These are phyloP conservation scores for Brassica rapa DNA, from an alignment of 345 rosid species.

Conservation along the genomic window DNA sequence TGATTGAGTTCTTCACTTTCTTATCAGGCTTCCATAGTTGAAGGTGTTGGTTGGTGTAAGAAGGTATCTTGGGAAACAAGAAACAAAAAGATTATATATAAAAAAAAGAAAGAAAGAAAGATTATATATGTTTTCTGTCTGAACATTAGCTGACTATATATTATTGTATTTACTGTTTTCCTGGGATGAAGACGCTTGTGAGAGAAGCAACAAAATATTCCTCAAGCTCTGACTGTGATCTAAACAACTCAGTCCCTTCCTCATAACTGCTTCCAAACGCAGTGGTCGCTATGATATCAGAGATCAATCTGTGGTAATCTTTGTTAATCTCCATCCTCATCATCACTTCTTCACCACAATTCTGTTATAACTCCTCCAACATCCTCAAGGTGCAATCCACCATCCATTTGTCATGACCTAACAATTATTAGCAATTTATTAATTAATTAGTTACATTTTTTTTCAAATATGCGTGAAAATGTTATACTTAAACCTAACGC, in stretches of 20 bases:
- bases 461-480: too few relatives aligned
- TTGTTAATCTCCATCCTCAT: background rate
- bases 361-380: background rate
- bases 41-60: background rate
- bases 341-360: background rate
- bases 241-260: slow-evolving; percentile 1
- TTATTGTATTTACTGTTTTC: background rate
- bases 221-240: slow-evolving; percentile 1
- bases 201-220: background rate
- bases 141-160: background rate
- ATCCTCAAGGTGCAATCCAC: slow-evolving; percentile 3
- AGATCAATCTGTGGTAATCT: background rate
- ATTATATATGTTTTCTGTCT: background rate
- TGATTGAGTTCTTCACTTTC: background rate
- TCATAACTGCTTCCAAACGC: slow-evolving; percentile 11
- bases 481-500: too few relatives aligned
- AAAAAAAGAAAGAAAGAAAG: too few relatives aligned
- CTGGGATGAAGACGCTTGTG: background rate
- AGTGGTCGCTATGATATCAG: background rate
- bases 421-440: background rate
- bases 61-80: background rate
- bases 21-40: slow-evolving; percentile 1
- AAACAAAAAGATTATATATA: background rate
- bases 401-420: background rate
- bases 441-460: too few relatives aligned